Evolutionary conservation across 1,284 basidiomycete genomes (phyloP).

Genomic region (Singerocomus inundabilis): DNA sequence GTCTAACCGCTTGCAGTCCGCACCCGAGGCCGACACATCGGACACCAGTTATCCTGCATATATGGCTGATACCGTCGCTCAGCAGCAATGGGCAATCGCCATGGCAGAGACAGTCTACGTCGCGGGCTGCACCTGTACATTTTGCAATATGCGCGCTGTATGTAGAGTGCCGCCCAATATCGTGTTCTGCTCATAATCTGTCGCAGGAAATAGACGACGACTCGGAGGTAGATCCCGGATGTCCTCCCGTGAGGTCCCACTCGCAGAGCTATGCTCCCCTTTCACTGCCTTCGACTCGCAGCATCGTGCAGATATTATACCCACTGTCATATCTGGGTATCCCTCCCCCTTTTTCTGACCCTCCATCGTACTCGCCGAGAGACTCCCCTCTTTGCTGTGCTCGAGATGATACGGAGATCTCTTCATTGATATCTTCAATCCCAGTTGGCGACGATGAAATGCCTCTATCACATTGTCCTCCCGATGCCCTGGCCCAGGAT

Average conservation of each 20-base stretch:
- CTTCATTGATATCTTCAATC: background rate
- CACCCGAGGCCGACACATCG: background rate
- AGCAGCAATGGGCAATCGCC: background rate
- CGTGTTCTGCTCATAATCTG: slow-evolving; percentile 5
- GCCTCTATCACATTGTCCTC: background rate
- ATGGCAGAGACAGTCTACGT: slow-evolving; percentile 9
- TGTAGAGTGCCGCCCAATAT: background rate
- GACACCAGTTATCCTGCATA: background rate
- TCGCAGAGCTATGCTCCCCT: background rate
- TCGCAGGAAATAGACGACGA: slow-evolving; percentile 7
- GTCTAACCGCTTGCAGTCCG: background rate
- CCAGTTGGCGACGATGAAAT: background rate
- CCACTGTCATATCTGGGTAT: slow-evolving; percentile 18
- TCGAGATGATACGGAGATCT: background rate
- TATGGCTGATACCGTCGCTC: background rate
- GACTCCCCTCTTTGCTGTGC: background rate
- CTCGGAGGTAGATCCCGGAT: background rate
- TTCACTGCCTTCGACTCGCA: slow-evolving; percentile 21
- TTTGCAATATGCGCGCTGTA: slow-evolving; percentile 11
- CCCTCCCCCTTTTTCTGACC: slow-evolving; percentile 11
- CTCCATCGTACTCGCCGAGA: slow-evolving; percentile 23
- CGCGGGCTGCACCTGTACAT: slow-evolving; percentile 5
- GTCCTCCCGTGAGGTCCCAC: background rate
- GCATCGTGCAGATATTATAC: slow-evolving; percentile 29
- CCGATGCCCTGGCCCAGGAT: slow-evolving; percentile 13